Conservation (phyloP, 176 grass and related monocot genomes). For the Carex cristatella region DNA sequence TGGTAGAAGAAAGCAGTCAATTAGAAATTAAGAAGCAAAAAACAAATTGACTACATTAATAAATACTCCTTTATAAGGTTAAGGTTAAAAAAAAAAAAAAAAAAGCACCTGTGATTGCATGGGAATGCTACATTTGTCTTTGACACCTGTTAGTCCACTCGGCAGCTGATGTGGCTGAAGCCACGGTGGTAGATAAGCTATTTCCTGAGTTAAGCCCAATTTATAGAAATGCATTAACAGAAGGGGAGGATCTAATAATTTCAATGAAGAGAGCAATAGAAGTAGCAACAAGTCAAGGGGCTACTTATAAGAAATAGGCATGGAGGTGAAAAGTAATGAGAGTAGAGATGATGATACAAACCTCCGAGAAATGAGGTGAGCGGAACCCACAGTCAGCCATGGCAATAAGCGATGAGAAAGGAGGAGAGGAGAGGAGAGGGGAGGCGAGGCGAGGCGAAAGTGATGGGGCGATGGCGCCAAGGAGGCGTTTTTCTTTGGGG, state of each 20-base stretch:
- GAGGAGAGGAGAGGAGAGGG: not conserved
- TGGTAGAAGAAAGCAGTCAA: not conserved
- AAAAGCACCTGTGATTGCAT: conserved; percentile 37
- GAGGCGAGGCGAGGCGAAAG: conserved; percentile 15
- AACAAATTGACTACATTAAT: not conserved
- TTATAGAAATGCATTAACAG: not conserved
- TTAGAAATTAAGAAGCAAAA: not conserved
- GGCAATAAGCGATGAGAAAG: not conserved
- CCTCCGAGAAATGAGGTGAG: conserved; percentile 86
- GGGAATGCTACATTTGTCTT: conserved; percentile 22
- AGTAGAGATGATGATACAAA: not conserved
- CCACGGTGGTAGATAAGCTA: conserved; percentile 72
- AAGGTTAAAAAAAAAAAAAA: not conserved
- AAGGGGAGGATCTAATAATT: not conserved
- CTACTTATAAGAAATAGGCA: too few relatives aligned
- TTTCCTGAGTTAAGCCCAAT: conserved; percentile 40
- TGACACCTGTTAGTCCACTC: not conserved
- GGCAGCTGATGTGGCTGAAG: conserved; percentile 53
- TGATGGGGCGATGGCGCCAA: not conserved
- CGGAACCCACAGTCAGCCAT: conserved; percentile 61
- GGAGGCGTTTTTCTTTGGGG: not conserved
- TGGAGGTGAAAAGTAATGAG: not conserved
- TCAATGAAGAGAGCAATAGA: not conserved
- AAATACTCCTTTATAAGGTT: not conserved
- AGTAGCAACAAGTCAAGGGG: too few relatives aligned